Evolutionary conservation across 2,329 filamentous ascomycete species (phyloP).

Genomic region (Acephala macrosclerotiorum): DNA sequence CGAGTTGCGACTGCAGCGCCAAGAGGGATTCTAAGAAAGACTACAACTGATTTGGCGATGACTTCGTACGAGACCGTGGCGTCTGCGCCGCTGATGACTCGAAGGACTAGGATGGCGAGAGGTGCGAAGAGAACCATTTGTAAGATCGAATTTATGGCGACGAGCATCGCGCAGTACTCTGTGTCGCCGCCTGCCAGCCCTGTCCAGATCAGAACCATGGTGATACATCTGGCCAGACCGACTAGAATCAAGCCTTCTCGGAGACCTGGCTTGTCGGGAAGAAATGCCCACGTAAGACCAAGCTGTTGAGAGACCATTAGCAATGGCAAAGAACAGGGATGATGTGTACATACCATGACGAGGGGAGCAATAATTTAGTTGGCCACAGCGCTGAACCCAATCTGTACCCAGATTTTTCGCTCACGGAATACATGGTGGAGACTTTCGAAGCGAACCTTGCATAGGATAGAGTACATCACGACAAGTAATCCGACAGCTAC

Average conservation of each 20-base stretch:
- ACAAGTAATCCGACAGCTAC: slow-evolving; percentile 80
- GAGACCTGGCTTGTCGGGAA: slow-evolving; percentile 64
- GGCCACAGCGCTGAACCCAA: slow-evolving; percentile 76
- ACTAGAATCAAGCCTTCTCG: slow-evolving; percentile 80
- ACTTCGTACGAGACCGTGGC: slow-evolving; percentile 65
- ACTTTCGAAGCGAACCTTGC: slow-evolving; percentile 82
- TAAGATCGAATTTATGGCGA: slow-evolving; percentile 77
- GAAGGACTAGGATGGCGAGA: slow-evolving; percentile 69
- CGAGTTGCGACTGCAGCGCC: slow-evolving; percentile 80
- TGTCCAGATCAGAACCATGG: slow-evolving; percentile 84
- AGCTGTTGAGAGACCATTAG: slow-evolving; percentile 49
- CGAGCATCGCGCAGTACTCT: slow-evolving; percentile 82
- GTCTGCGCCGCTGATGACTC: slow-evolving; percentile 65
- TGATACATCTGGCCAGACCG: slow-evolving; percentile 84
- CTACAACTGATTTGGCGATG: slow-evolving; percentile 81
- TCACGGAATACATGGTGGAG: slow-evolving; percentile 71
- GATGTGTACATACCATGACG: slow-evolving; percentile 63
- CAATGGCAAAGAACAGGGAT: neutral
- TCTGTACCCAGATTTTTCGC: slow-evolving; percentile 75
- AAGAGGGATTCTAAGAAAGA: slow-evolving; percentile 86
- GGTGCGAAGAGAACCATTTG: slow-evolving; percentile 79
- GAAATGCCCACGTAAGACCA: slow-evolving; percentile 70
- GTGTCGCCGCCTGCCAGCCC: slow-evolving; percentile 76
- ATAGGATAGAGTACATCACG: slow-evolving; percentile 95
- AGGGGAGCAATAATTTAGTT: slow-evolving; percentile 88